These are phyloP conservation scores for Ophiostoma tasmaniense DNA, from an alignment of 2,329 filamentous ascomycete species.

Conservation along the genomic window DNA sequence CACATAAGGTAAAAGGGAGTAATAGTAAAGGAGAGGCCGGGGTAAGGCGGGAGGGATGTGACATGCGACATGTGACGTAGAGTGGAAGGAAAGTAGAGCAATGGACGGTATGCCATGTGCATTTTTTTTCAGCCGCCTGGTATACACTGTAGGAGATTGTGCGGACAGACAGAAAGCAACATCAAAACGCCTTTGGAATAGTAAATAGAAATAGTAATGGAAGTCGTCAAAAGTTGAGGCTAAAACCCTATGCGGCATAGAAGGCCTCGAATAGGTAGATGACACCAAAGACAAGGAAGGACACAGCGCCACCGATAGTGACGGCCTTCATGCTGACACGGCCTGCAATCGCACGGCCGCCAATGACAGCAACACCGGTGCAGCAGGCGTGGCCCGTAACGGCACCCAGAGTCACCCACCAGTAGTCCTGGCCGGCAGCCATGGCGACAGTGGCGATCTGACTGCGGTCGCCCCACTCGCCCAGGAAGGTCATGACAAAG, in stretches of 20 bases:
- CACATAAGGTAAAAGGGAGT: slow-evolving; percentile 10
- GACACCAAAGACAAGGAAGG: slow-evolving; percentile 83
- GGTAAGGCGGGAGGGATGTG: not conserved
- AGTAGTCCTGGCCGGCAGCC: slow-evolving; percentile 96
- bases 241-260: slow-evolving; percentile 30
- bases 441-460: slow-evolving; percentile 98
- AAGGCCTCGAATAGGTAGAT: slow-evolving; percentile 84
- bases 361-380: slow-evolving; percentile 84
- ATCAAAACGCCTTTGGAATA: not conserved
- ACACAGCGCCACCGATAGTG: slow-evolving; percentile 80
- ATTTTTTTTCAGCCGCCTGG: not conserved
- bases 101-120: not conserved
- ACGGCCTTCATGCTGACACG: slow-evolving; percentile 93
- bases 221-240: not conserved
- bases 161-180: not conserved
- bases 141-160: not conserved
- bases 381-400: slow-evolving; percentile 80
- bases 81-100: not conserved
- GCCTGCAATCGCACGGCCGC: slow-evolving; percentile 85
- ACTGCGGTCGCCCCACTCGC: slow-evolving; percentile 95
- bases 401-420: slow-evolving; percentile 93
- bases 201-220: not conserved
- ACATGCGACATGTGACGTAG: not conserved
- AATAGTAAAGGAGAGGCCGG: not conserved
- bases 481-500: slow-evolving; percentile 97